Conservation (phyloP, 108 stramenopile species). For the Chaetoceros tenuissimus region DNA sequence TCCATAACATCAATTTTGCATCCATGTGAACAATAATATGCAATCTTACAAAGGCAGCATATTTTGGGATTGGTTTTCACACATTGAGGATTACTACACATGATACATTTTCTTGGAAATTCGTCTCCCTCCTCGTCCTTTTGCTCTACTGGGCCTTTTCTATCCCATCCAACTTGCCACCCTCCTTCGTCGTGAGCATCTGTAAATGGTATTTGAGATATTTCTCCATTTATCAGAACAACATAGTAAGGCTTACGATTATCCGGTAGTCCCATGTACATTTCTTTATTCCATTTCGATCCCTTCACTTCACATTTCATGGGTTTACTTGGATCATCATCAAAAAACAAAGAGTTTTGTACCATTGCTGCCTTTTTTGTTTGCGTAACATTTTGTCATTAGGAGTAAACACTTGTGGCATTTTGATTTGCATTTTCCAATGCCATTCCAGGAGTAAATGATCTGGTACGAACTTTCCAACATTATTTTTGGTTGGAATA, state of each 20-base stretch:
- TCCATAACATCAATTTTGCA: too few species aligned
- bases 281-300: background rate
- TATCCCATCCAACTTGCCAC: slow-evolving; percentile 15
- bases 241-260: background rate
- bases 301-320: background rate
- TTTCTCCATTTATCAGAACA: background rate
- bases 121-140: too few species aligned
- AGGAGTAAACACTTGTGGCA: background rate
- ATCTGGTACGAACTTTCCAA: background rate
- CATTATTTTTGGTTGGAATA: background rate
- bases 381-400: background rate
- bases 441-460: background rate
- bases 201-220: slow-evolving; percentile 14
- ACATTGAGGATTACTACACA: too few species aligned
- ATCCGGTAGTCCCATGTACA: background rate
- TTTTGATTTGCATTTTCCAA: background rate
- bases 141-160: too few species aligned
- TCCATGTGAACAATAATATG: too few species aligned
- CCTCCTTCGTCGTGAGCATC: slow-evolving; percentile 24
- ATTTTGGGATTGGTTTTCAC: too few species aligned
- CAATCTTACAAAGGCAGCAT: too few species aligned
- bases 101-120: too few species aligned
- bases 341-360: background rate
- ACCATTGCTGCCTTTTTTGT: background rate
- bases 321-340: background rate